These are phyloP conservation scores for Athelia psychrophila DNA, from an alignment of 1,284 basidiomycete genomes.

Conservation along the genomic window DNA sequence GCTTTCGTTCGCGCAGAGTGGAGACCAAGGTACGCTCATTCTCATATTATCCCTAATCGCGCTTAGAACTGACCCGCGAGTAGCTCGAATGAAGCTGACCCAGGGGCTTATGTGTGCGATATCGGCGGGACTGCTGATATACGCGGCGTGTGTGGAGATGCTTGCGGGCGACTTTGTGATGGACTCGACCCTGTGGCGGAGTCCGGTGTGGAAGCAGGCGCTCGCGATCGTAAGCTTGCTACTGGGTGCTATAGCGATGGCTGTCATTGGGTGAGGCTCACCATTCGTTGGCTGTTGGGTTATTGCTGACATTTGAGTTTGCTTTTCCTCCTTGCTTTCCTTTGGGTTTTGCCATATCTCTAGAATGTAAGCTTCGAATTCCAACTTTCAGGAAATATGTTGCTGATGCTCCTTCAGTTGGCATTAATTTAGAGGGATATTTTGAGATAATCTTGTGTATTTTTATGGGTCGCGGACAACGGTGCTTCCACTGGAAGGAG, in stretches of 20 bases:
- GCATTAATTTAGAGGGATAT: no score
- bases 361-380: no score
- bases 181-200: slow-evolving; percentile 46
- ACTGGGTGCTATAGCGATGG: slow-evolving; percentile 56
- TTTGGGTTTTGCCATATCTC: no score
- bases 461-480: no score
- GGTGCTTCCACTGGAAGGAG: no score
- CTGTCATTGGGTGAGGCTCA: slow-evolving; percentile 32
- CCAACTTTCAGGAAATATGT: no score
- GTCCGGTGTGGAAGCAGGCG: slow-evolving; percentile 40
- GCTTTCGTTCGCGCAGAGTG: slow-evolving; percentile 36
- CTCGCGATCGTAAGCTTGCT: slow-evolving; percentile 55
- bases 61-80: slow-evolving; percentile 4
- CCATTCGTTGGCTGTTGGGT: no score
- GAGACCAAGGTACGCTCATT: slow-evolving; percentile 24
- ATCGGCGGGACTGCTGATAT: slow-evolving; percentile 78
- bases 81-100: slow-evolving; percentile 48
- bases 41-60: slow-evolving; percentile 3
- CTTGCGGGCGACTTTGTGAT: slow-evolving; percentile 77
- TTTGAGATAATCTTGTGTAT: no score
- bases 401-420: no score
- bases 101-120: slow-evolving; percentile 73
- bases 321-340: no score
- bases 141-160: slow-evolving; percentile 79
- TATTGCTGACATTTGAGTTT: no score